Base-by-base conservation (phyloP, 2,329 filamentous ascomycete genomes). In the Acarospora socialis region DNA sequence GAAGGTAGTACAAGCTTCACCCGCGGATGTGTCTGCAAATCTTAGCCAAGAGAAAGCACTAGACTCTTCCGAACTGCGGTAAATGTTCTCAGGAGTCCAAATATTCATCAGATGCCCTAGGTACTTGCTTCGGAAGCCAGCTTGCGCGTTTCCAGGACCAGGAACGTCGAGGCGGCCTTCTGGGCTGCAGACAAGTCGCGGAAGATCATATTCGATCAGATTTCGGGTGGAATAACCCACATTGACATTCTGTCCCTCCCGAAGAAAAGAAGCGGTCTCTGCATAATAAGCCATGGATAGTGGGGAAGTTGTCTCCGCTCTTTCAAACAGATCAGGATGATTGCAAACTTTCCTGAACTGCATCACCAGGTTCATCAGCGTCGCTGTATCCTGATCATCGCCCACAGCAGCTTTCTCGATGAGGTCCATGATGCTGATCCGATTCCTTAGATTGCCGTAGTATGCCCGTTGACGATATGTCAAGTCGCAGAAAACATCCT, bases 311-410 rank as follows among this genome's bases (percentile, higher is more conserved):
- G 83, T 92, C 39, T 95, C 87, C 7, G 87, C 86, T 27, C 90
- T 78, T 56, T 98, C 86, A 46, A 98, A 98, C 20, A 98, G 60
- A 57, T 98, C 90, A 0, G 90, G 90, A 52, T 98, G 90, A 51
- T 98, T 98, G 63, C 90, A 98, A 35, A 98, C 90, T 60, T 98
- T 98, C 47, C 90, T 75, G 70, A 98, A 98, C 59, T 98, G 90
- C 90, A 98, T 98, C 41, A 98, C 90, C 43, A 98, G 66, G 56
- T 98, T 98, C 90, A 98, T 95, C 48, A 98, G 60, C 1, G 87
- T 95, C 23, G 87, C 86, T 21, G 82, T 92, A 51, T 95, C 90
- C 46, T 87, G 77, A 30, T 95, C 90, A 47, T 94, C 86, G 21
- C 90, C 90, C 45, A 90, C 70, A 2, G 87, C 87, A 2, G 83